Percentiles rank a stretch among this genome's conserved stretches.
phyloP scores from a whole-genome alignment of 2,329 filamentous ascomycete genomes.

The Onygenales sp. region DNA sequence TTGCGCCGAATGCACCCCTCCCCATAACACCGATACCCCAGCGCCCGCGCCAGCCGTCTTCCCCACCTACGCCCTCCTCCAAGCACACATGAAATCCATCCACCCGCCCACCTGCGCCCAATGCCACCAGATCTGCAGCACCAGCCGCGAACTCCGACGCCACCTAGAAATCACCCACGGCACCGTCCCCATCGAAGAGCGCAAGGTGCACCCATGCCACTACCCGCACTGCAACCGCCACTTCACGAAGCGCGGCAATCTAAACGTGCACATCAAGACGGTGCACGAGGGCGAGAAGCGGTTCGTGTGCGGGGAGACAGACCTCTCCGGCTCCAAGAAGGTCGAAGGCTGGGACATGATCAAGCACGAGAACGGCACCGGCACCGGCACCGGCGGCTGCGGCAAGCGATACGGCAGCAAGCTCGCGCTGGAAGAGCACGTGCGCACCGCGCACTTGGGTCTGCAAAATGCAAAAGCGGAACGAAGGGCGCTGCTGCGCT shows the following conservation, averaged over 20 bases:
- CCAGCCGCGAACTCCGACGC: constrained; percentile 57
- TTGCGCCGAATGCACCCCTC: constrained; percentile 61
- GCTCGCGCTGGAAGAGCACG: constrained; percentile 69
- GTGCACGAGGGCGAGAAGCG: constrained; percentile 64
- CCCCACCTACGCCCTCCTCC: constrained; percentile 59
- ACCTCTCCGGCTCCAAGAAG: constrained; percentile 48
- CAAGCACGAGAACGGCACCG: constrained; percentile 27
- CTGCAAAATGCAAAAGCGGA: constrained; percentile 36
- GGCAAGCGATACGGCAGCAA: constrained; percentile 69
- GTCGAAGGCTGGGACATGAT: constrained; percentile 51
- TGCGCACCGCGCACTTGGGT: constrained; percentile 73
- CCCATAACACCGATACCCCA: constrained; percentile 25
- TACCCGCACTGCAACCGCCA: constrained; percentile 59
- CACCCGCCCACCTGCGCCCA: constrained; percentile 66
- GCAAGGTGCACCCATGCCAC: constrained; percentile 58
- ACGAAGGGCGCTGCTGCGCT: constrained; percentile 25
- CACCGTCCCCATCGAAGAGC: constrained; percentile 47
- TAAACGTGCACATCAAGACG: constrained; percentile 67
- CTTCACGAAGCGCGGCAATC: constrained; percentile 77
- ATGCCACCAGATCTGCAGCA: constrained; percentile 60
- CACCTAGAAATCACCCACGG: constrained; percentile 75
- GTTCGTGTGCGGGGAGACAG: constrained; percentile 68
- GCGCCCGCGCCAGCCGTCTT: constrained; percentile 42
- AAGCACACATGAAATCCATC: constrained; percentile 60
- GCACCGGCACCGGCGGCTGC: constrained; percentile 47